Base-by-base conservation (phyloP, 306 rosid species). In the Herpetospermum pedunculosum region DNA sequence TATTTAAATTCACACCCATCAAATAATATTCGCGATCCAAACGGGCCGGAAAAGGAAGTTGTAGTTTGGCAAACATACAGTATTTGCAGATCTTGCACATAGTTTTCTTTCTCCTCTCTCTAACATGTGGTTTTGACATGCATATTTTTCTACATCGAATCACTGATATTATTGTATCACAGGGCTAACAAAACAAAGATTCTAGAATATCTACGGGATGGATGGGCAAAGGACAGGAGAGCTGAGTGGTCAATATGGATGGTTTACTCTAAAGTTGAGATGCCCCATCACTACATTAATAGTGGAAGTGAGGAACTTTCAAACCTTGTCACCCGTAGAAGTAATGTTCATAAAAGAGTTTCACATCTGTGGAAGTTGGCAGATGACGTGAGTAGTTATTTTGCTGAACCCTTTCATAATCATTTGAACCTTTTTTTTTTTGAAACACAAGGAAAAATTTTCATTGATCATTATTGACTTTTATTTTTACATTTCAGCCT, bases 191-290 rank as follows among this genome's bases (percentile, higher is more conserved):
- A 81, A 76, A 82, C 82, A 74, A 86, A 79, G 85, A 84, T 93
- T 78, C 41, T 93, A 69, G 88, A 86, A 63, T 78, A 77, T 84
- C 79, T 93, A 83, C 80, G 74, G 57, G 90, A 90, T 74, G 76
- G 76, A 13, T 93, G 97, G 97, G 80, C 87, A 48, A 88, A 72
- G 86, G 93, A 93, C 70, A 85, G 98, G 69, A 86, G 85, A 84
- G 84, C 92, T 57, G 98, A 93, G 50, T 93, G 97, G 97, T 91
- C 98, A 63, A 93, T 91, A 84, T 93, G 98, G 98, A 91, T 91
- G 97, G 86, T 93, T 40, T 82, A 91, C 80, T 86, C 98, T 40
- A 91, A 86, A 82, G 94, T 85, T 77, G 98, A 93, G 83, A 91
- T 93, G 98, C 98, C 98, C 69, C 94, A 91, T 81, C 89, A 91